A percentile compares a stretch with the other conserved stretches of the same genome.
These are phyloP conservation scores for bread wheat (Triticum aestivum) DNA, from an alignment of 176 grass and related monocot genomes.

Conservation along the genomic window DNA sequence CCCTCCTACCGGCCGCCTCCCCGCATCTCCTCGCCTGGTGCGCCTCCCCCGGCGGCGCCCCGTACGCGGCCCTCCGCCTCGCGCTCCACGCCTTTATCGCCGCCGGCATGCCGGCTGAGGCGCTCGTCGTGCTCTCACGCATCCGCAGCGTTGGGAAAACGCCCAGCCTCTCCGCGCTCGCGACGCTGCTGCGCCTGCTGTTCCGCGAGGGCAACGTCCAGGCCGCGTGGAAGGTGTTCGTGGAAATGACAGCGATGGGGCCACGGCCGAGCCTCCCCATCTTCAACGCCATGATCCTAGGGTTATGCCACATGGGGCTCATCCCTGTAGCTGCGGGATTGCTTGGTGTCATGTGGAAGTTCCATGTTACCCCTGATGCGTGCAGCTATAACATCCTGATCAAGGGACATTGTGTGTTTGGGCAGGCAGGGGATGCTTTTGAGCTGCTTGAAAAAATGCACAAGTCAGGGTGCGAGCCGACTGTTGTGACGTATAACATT, in stretches of 20 bases:
- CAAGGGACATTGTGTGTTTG: conserved; percentile 63
- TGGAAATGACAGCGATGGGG: conserved; percentile 63
- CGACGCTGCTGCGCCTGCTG: conserved; percentile 55
- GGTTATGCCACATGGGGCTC: conserved; percentile 63
- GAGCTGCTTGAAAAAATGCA: conserved; percentile 65
- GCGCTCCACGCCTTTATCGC: conserved; percentile 73
- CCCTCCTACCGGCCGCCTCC: conserved; percentile 32
- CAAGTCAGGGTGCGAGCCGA: conserved; percentile 30
- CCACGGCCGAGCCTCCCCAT: conserved; percentile 51
- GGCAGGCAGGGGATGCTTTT: conserved; percentile 54
- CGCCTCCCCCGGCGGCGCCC: background rate
- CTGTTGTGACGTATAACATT: conserved; percentile 77
- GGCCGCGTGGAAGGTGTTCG: conserved; percentile 79
- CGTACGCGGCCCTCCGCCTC: conserved; percentile 47
- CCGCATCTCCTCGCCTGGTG: conserved; percentile 45
- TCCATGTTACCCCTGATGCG: conserved; percentile 41
- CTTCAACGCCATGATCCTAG: conserved; percentile 84
- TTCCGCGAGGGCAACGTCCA: conserved; percentile 49
- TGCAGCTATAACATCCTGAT: conserved; percentile 91
- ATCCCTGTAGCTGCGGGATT: conserved; percentile 35
- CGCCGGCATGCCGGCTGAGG: conserved; percentile 57
- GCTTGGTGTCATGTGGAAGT: conserved; percentile 63
- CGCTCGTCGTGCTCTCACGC: conserved; percentile 39
- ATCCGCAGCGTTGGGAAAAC: conserved; percentile 32
- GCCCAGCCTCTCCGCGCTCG: conserved; percentile 53